Evolutionary conservation across 2,329 filamentous ascomycete genomes (phyloP), one percentile per base, ranked within the genome.

Genomic region (Calonectria pseudoturangicola): DNA sequence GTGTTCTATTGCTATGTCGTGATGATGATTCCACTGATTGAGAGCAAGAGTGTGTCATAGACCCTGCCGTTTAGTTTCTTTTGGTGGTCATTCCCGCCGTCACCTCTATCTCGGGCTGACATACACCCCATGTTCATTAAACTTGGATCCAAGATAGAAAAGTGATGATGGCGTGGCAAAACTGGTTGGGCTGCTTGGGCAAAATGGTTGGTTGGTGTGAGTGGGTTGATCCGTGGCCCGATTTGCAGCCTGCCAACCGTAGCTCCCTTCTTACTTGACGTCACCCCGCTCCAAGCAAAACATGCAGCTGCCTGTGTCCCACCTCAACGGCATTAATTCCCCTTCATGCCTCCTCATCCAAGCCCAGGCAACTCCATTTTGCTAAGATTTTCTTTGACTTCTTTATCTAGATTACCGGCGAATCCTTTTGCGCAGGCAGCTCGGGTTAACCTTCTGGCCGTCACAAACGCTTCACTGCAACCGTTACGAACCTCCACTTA

Each of bases 221-320:
- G 70, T 30, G 51, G 47, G 66, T 47, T 66, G 36, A 43, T 70
- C 62, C 51, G 47, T 70, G 62, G 66, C 54, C 67, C 56, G 39
- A 65, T 28, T 30, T 58, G 45, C 25, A 63, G 27, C 21, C 65
- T 68, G 67, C 36, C 54, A 45, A 63, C 58, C 51, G 58, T 33
- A 62, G 60, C 45, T 36, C 30, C 30, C 33, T 48, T 36, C 36
- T 63, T 67, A 25, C 71, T 72, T 83, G 81, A 82, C 80, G 80
- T 83, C 81, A 82, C 80, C 79, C 79, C 73, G 75, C 76, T 75
- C 70, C 41, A 75, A 67, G 67, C 68, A 68, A 66, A 62, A 67
- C 67, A 76, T 73, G 70, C 56, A 60, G 67, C 30, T 60, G 54
- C 63, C 21, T 60, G 64, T 71, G 71, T 76, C 66, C 69, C 71